Conservation (phyloP, 257 asterid genomes). For the Forsythia suspensa region DNA sequence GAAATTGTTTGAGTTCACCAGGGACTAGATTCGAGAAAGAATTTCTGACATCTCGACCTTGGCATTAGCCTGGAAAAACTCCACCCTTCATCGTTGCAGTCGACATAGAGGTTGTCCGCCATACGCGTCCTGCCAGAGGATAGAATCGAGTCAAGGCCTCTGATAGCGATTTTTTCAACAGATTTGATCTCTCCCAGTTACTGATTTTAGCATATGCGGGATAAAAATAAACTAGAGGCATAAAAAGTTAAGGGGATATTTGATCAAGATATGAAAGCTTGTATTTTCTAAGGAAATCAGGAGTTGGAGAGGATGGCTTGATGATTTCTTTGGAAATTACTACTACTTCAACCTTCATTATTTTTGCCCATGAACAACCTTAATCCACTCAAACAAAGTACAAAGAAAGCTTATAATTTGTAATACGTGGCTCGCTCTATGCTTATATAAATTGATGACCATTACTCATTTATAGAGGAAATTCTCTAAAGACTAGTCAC, state of each 20-base stretch:
- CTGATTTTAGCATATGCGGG: too few species aligned
- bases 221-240: constrained; percentile 20
- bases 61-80: constrained; percentile 34
- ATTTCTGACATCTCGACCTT: constrained; percentile 24
- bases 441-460: too few species aligned
- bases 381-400: too few species aligned
- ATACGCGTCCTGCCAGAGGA: constrained; percentile 55
- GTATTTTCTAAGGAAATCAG: constrained; percentile 19
- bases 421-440: too few species aligned
- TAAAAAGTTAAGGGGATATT: constrained; percentile 32
- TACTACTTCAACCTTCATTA: too few species aligned
- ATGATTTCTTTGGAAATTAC: constrained; percentile 12
- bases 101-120: constrained; percentile 21
- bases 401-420: too few species aligned
- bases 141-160: constrained; percentile 34
- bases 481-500: neutral
- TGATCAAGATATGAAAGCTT: constrained; percentile 45
- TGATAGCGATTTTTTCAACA: constrained; percentile 44
- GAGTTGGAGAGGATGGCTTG: constrained; percentile 44
- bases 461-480: neutral
- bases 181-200: constrained; percentile 7
- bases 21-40: constrained; percentile 24
- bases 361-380: too few species aligned
- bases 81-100: constrained; percentile 48
- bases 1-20: constrained; percentile 27